Percentiles rank a stretch among this genome's conserved stretches.
Evolutionary conservation across 2,329 filamentous ascomycete species (phyloP).

Genomic region (Gaeumannomyces sp.): DNA sequence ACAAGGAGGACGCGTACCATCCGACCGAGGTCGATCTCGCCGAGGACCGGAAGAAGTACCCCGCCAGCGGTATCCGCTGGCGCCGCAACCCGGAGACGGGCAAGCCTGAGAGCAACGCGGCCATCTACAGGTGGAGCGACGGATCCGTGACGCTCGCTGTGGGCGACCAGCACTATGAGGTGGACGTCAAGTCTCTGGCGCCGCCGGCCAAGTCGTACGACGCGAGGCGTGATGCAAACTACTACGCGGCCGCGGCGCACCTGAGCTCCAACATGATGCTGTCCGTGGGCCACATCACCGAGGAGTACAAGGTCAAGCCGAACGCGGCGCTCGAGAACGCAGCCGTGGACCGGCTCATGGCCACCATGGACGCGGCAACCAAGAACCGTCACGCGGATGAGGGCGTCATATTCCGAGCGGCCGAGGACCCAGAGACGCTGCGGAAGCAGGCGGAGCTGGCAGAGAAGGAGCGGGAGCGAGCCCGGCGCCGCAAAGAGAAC

Average conservation of each 20-base stretch:
- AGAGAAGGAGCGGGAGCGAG: slow-evolving; percentile 66
- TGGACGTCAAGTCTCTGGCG: slow-evolving; percentile 63
- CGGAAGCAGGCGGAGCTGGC: slow-evolving; percentile 67
- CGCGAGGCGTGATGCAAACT: slow-evolving; percentile 64
- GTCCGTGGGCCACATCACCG: slow-evolving; percentile 69
- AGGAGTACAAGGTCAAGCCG: slow-evolving; percentile 63
- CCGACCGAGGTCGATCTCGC: slow-evolving; percentile 49
- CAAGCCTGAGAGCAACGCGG: slow-evolving; percentile 67
- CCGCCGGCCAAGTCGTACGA: slow-evolving; percentile 57
- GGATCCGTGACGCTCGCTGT: slow-evolving; percentile 71
- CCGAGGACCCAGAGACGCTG: slow-evolving; percentile 68
- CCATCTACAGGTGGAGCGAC: slow-evolving; percentile 72
- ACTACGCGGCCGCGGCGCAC: slow-evolving; percentile 69
- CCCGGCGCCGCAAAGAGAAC: slow-evolving; percentile 60
- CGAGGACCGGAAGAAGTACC: slow-evolving; percentile 47
- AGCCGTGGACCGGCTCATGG: slow-evolving; percentile 62
- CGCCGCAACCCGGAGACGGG: slow-evolving; percentile 60
- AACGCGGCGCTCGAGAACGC: slow-evolving; percentile 64
- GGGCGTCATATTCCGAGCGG: slow-evolving; percentile 63
- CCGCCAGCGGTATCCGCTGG: slow-evolving; percentile 63
- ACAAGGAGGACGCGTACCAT: slow-evolving; percentile 59
- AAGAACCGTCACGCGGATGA: slow-evolving; percentile 46
- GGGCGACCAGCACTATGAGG: slow-evolving; percentile 69
- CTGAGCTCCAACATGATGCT: slow-evolving; percentile 62
- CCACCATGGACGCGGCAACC: slow-evolving; percentile 58